Evolutionary conservation across 192 early-diverging fungal genomes (phyloP).

Genomic region (Anaeromyces robustus): DNA sequence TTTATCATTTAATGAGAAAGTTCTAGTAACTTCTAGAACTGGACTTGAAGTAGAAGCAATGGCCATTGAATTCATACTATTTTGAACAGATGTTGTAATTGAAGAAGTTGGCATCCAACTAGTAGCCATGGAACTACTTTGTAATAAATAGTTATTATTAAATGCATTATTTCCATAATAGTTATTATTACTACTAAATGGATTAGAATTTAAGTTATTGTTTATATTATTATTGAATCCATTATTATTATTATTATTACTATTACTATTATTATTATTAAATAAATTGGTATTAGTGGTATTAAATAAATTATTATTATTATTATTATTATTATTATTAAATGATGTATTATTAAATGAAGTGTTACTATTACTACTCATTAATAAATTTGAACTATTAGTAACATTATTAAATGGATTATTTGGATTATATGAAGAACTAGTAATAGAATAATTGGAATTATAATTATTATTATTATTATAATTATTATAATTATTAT

Average conservation of each 20-base stretch:
- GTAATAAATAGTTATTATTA: background rate
- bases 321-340: background rate
- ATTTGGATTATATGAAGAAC: background rate
- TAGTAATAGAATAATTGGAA: too few species aligned
- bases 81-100: background rate
- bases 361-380: background rate
- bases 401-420: background rate
- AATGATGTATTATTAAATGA: background rate
- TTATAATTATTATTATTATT: background rate
- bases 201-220: too few species aligned
- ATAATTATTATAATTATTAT: background rate
- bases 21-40: background rate
- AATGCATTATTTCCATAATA: background rate
- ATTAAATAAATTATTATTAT: background rate
- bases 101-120: background rate
- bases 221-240: too few species aligned
- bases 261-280: background rate
- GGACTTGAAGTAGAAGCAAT: background rate
- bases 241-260: background rate
- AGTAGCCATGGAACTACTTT: background rate
- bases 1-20: background rate
- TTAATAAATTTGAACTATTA: background rate
- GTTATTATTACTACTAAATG: too few species aligned
- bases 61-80: background rate
- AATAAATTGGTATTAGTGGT: background rate